These are phyloP conservation scores for Cylindrotheca closterium DNA, from an alignment of 108 stramenopile genomes.

Conservation along the genomic window DNA sequence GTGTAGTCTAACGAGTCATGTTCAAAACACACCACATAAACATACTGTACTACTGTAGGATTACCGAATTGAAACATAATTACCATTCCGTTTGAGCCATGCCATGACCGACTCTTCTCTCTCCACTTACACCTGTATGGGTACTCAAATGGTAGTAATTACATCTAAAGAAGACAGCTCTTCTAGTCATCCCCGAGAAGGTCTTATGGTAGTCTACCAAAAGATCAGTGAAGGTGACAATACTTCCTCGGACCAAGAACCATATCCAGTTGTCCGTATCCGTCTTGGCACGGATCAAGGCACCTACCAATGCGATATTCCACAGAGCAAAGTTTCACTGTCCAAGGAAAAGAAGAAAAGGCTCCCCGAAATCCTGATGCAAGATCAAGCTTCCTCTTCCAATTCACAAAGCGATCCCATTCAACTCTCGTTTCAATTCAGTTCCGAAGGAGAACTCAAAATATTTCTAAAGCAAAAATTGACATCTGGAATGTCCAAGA, in stretches of 20 bases:
- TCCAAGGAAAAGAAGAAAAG: slow-evolving; percentile 4
- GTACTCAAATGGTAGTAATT: slow-evolving; percentile 12
- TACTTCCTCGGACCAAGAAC: background rate
- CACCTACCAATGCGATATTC: background rate
- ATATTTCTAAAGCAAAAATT: slow-evolving; percentile 3
- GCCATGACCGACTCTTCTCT: too few relatives aligned
- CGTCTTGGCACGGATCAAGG: slow-evolving; percentile 1
- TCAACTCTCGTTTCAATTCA: background rate
- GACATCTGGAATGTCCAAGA: background rate
- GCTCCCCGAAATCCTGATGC: slow-evolving; percentile 3
- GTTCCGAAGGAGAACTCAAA: background rate
- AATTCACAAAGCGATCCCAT: background rate
- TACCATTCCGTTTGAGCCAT: too few relatives aligned
- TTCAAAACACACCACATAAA: too few relatives aligned
- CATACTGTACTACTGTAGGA: too few relatives aligned
- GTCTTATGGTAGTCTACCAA: slow-evolving; percentile 15
- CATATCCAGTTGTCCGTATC: background rate
- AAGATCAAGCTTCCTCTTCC: too few relatives aligned
- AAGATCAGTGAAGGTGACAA: background rate
- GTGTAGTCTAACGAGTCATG: too few relatives aligned
- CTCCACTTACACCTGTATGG: slow-evolving; percentile 2
- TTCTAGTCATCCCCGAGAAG: slow-evolving; percentile 4
- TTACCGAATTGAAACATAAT: too few relatives aligned
- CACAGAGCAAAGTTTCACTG: background rate
- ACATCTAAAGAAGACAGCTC: background rate